Evolutionary conservation across 78 protist genomes (phyloP).

Genomic region (Corallochytrium limacisporum): DNA sequence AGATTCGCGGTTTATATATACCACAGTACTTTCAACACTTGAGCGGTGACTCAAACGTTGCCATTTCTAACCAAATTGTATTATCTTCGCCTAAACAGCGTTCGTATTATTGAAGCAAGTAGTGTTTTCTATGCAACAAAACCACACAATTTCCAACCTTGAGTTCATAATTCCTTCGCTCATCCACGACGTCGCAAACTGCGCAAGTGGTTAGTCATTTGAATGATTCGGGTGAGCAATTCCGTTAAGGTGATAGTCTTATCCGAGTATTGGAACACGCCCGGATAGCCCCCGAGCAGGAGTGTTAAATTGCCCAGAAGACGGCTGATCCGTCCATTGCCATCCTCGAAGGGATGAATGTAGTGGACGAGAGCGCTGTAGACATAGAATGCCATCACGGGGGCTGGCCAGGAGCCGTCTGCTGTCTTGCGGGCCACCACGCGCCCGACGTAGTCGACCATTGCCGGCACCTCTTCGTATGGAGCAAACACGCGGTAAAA

Average conservation of each 20-base stretch:
- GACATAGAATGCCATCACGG: background rate
- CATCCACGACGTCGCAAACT: too few species aligned
- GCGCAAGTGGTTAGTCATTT: too few species aligned
- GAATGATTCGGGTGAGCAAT: too few species aligned
- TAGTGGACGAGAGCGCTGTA: constrained; percentile 16
- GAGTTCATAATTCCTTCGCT: too few species aligned
- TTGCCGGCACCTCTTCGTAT: constrained; percentile 3
- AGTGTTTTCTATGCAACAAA: too few species aligned
- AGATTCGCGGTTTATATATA: too few species aligned
- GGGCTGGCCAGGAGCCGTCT: background rate
- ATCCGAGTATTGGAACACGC: constrained; percentile 1
- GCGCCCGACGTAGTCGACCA: background rate
- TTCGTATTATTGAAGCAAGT: too few species aligned
- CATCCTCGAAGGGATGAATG: constrained; percentile 22
- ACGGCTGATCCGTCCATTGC: constrained; percentile 11
- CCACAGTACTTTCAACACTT: too few species aligned
- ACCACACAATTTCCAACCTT: too few species aligned
- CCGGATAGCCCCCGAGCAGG: background rate
- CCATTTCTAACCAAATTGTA: too few species aligned
- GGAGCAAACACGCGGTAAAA: constrained; percentile 22
- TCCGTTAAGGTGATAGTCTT: constrained; percentile 1
- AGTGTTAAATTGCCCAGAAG: background rate
- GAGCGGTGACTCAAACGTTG: too few species aligned
- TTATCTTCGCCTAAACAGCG: too few species aligned
- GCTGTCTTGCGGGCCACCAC: background rate